A percentile compares a stretch with the other conserved stretches of the same genome.
These are phyloP conservation scores for Periglandula ipomoeae DNA, from an alignment of 2,329 filamentous ascomycete species.

Conservation along the genomic window DNA sequence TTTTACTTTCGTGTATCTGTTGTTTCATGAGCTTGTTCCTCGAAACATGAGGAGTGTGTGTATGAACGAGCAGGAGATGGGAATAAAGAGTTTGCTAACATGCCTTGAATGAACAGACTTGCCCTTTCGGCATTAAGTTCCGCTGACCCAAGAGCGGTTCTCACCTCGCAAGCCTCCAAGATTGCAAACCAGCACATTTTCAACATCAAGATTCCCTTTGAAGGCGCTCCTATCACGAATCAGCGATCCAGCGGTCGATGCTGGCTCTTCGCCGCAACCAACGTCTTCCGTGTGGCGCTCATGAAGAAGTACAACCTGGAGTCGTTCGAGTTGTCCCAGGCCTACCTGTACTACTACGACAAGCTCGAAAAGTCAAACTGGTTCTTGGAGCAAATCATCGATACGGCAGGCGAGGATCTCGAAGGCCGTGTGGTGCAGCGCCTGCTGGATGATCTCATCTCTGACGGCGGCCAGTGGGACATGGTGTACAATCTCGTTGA, in stretches of 20 bases:
- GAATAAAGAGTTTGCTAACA: neutral
- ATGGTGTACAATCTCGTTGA: conserved; percentile 80
- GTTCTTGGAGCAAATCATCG: conserved; percentile 76
- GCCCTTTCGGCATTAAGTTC: conserved; percentile 65
- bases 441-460: conserved; percentile 58
- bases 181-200: conserved; percentile 70
- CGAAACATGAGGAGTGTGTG: no score
- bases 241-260: conserved; percentile 75
- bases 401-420: conserved; percentile 61
- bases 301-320: conserved; percentile 75
- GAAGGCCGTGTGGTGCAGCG: conserved; percentile 65
- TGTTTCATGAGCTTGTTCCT: neutral
- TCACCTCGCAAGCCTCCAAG: conserved; percentile 53
- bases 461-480: conserved; percentile 84
- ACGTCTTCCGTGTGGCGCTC: conserved; percentile 79
- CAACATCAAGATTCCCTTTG: conserved; percentile 73
- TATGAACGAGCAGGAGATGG: conserved; percentile 5
- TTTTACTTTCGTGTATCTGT: neutral
- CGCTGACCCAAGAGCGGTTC: conserved; percentile 55
- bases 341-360: conserved; percentile 88
- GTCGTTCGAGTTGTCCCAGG: conserved; percentile 76
- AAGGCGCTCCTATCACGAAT: conserved; percentile 77
- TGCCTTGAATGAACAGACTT: conserved; percentile 38
- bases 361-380: conserved; percentile 88
- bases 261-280: conserved; percentile 90